These are phyloP conservation scores for Claviceps capensis DNA, from an alignment of 2,329 filamentous ascomycete genomes.

Conservation along the genomic window DNA sequence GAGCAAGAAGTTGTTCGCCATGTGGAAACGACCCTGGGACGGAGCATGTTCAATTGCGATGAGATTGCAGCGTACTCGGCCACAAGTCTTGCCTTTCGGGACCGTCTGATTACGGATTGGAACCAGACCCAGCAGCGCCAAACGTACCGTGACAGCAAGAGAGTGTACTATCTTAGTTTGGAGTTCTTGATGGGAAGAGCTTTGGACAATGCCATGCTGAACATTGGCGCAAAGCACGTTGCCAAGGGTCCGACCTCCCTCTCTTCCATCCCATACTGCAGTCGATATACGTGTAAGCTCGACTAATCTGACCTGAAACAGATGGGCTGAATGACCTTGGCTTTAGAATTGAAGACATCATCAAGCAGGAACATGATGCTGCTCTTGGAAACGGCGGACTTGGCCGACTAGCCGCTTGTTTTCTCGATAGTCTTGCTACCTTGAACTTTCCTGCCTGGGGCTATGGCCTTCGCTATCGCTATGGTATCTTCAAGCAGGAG, in stretches of 20 bases:
- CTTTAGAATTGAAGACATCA: constrained; percentile 93
- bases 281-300: background rate
- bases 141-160: constrained; percentile 79
- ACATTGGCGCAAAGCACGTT: constrained; percentile 74
- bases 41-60: constrained; percentile 97
- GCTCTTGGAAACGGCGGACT: constrained; percentile 93
- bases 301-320: constrained; percentile 20
- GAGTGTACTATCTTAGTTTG: constrained; percentile 91
- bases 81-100: constrained; percentile 80
- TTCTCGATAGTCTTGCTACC: constrained; percentile 89
- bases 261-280: background rate
- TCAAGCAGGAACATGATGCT: constrained; percentile 89
- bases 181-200: constrained; percentile 97
- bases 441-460: constrained; percentile 96
- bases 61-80: constrained; percentile 86
- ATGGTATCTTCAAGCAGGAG: constrained; percentile 99
- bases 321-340: constrained; percentile 79
- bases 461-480: constrained; percentile 88
- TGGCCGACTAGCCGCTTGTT: constrained; percentile 87
- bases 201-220: constrained; percentile 97
- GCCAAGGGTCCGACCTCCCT: constrained; percentile 52
- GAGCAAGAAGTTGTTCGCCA: constrained; percentile 79
- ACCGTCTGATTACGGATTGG: constrained; percentile 89
- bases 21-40: constrained; percentile 90
- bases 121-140: constrained; percentile 96